phyloP scores from a whole-genome alignment of 2,329 filamentous ascomycete species.

The Aspergillus ochraceoroseus region DNA sequence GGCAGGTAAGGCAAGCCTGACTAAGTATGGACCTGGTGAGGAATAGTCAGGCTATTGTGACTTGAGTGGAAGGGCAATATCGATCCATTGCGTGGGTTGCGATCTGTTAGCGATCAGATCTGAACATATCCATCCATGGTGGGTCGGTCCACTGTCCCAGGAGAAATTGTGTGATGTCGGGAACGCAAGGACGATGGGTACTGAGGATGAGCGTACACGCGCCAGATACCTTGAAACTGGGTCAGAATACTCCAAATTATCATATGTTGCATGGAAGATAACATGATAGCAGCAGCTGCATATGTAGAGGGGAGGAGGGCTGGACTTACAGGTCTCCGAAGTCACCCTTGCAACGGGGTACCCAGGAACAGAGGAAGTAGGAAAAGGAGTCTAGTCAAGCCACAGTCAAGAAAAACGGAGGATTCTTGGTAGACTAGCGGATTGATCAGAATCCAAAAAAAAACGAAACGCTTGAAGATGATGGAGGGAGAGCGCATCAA shows the following conservation, averaged over 20 bases:
- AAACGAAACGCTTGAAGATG: constrained; percentile 4
- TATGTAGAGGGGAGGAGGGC: background rate
- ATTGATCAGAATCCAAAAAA: background rate
- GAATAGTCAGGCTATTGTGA: constrained; percentile 5
- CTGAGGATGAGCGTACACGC: constrained; percentile 13
- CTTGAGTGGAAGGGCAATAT: background rate
- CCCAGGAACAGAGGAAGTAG: background rate
- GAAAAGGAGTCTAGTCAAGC: background rate
- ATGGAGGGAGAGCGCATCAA: constrained; percentile 2
- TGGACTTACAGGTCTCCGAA: constrained; percentile 13
- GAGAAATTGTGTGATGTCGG: constrained; percentile 15
- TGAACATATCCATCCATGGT: constrained; percentile 24
- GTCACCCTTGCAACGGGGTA: constrained; percentile 11
- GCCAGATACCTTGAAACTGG: constrained; percentile 6
- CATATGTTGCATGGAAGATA: too few relatives aligned
- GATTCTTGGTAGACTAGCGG: background rate
- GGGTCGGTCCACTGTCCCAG: constrained; percentile 24
- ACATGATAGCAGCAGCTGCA: too few relatives aligned
- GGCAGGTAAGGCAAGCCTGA: too few relatives aligned
- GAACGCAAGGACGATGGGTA: constrained; percentile 15
- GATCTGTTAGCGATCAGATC: constrained; percentile 21
- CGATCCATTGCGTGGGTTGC: constrained; percentile 14
- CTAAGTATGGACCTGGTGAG: too few relatives aligned
- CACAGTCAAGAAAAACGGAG: constrained; percentile 4
- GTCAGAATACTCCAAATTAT: constrained; percentile 11